These are phyloP conservation scores for Cytospora paraplurivora DNA, from an alignment of 2,329 filamentous ascomycete species.

Conservation along the genomic window DNA sequence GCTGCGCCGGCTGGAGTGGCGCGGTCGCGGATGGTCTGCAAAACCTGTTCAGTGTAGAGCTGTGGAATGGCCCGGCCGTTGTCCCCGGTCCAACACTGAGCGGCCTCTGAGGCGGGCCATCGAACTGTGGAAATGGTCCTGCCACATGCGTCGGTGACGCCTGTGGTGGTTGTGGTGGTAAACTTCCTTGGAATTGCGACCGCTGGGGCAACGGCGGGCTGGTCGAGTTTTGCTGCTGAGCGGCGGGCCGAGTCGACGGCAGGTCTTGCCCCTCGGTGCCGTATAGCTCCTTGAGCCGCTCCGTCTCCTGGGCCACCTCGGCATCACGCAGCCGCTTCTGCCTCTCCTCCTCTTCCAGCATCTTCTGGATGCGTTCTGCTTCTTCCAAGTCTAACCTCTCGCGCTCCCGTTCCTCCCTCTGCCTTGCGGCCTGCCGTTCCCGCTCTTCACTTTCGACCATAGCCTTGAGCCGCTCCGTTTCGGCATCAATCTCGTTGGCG, in stretches of 20 bases:
- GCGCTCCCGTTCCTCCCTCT: constrained; percentile 52
- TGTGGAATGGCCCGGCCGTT: constrained; percentile 29
- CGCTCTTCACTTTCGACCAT: constrained; percentile 56
- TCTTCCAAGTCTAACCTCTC: constrained; percentile 58
- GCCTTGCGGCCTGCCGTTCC: constrained; percentile 41
- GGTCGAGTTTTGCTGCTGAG: constrained; percentile 12
- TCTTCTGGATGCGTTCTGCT: constrained; percentile 61
- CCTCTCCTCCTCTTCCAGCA: constrained; percentile 67
- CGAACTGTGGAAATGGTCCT: constrained; percentile 14
- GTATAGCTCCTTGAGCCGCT: constrained; percentile 71
- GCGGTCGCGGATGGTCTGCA: constrained; percentile 31
- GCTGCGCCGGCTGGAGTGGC: constrained; percentile 33
- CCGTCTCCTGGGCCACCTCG: constrained; percentile 77
- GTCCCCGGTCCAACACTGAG: constrained; percentile 48
- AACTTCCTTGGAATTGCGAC: constrained; percentile 23
- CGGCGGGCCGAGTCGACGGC: constrained; percentile 34
- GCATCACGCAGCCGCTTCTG: constrained; percentile 59
- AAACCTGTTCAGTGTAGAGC: constrained; percentile 35
- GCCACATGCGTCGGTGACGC: constrained; percentile 36
- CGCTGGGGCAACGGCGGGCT: constrained; percentile 29
- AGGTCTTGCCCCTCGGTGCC: constrained; percentile 56
- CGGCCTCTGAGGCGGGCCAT: constrained; percentile 41
- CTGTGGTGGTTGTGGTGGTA: constrained; percentile 29
- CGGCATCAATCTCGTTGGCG: constrained; percentile 60
- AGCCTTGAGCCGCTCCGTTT: constrained; percentile 72